Evolutionary conservation across 208 protist species (phyloP), one percentile per base, ranked within the genome.

Genomic region (Crithidia fasciculata): DNA sequence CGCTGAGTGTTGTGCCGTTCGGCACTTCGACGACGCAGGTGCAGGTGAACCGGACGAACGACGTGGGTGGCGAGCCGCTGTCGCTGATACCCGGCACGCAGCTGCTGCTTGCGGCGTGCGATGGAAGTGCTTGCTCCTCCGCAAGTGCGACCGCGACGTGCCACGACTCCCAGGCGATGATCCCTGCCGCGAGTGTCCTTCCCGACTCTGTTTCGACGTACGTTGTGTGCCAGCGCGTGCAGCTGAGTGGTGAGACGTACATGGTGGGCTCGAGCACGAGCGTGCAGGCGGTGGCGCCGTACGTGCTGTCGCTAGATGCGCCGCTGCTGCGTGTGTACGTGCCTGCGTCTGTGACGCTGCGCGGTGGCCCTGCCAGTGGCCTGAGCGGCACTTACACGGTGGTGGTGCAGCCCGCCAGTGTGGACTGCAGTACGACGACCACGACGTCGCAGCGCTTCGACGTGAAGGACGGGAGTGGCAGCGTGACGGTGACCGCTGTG

Each of bases 161-260:
- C 72, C 56, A 19, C 16, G 57, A 70, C 5, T 2, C 55, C 9
- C 19, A n/a, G 19, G 68, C 53, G 2, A 88, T 76, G 4, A 75
- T 74, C 13, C 83, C 84, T 55, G 84, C 76, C 50, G 69, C 77
- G 28, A 56, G 62, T 8, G 62, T 53, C 12, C 72, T 55, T 3
- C 59, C 41, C 2, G 82, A 72, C 28, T 58, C 74, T 15, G 61
- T 79, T 13, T 84, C 84, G 6, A 50, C 43, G 9, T 92, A 85
- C 67, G 54, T 83, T 36, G 52, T 92, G 28, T 92, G 88, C 74
- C 85, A 92, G 61, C 66, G 82, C 47, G 72, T 80, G 28, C 50
- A 40, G 13, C 28, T 12, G n/a, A 40, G 52, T 3, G 53, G 28
- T 28, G 28, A 28, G 28, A 28, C 71, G 7, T 70, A 57, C 2